A percentile compares a stretch with the other conserved stretches of the same genome.
Evolutionary conservation across 1,139 yeast genomes (phyloP).

Genomic region (Yamadazyma taylorii): DNA sequence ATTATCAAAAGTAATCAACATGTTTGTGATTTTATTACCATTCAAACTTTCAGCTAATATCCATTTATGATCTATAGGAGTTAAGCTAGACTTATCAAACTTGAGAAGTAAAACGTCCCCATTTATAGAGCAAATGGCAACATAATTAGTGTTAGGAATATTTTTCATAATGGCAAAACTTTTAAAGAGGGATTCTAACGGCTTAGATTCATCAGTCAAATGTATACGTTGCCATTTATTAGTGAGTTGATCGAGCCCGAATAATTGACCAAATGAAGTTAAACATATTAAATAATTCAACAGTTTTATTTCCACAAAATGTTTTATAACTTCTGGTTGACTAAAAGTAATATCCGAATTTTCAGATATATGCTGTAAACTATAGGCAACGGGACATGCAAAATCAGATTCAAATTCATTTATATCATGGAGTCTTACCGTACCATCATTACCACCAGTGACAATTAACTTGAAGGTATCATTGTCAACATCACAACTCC

Average conservation of each 20-base stretch:
- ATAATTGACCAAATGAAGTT: conserved; percentile 63
- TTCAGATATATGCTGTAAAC: conserved; percentile 30
- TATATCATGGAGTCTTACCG: conserved; percentile 63
- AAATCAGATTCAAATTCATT: conserved; percentile 15
- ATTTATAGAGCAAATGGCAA: conserved; percentile 50
- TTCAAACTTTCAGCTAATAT: conserved; percentile 25
- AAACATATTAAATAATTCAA: conserved; percentile 48
- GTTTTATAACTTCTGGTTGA: conserved; percentile 62
- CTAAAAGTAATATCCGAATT: conserved; percentile 25
- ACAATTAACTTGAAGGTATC: conserved; percentile 51
- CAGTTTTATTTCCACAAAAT: conserved; percentile 46
- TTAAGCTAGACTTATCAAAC: conserved; percentile 24
- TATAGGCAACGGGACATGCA: conserved; percentile 16
- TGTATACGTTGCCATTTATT: conserved; percentile 13
- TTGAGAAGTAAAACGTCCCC: conserved; percentile 53
- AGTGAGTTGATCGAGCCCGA: conserved; percentile 27
- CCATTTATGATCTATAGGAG: conserved; percentile 13
- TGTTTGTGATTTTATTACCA: conserved; percentile 53
- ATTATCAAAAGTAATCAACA: conserved; percentile 32
- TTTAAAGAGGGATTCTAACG: neutral
- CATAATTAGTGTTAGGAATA: conserved; percentile 37
- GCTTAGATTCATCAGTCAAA: neutral
- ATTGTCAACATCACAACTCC: conserved; percentile 73
- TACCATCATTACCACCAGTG: conserved; percentile 91
- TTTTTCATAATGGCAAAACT: conserved; percentile 52